Base-by-base conservation (phyloP, 1,284 basidiomycete genomes). In the Moesziomyces parantarcticus region DNA sequence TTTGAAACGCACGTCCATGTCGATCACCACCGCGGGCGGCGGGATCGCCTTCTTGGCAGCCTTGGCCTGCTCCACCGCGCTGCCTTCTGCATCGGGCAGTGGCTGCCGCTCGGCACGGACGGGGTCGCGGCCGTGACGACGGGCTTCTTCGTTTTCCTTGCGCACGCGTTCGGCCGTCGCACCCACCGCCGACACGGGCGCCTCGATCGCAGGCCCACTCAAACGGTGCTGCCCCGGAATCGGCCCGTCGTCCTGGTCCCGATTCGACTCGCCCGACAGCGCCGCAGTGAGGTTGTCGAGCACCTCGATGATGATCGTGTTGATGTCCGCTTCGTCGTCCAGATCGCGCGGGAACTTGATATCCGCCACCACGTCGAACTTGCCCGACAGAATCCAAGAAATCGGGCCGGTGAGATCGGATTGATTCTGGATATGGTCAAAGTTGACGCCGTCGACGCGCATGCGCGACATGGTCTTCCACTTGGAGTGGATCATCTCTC, bases 301-400 rank as follows among this genome's bases (percentile, higher is more conserved):
- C 61, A 98, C 92, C 84, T 97, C 93, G 43, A 89, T 92, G 14
- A 99, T 88, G 75, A 99, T 89, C n/a, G 89, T 91, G 29, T 84
- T 84, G 50, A 85, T 81, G 78, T 95, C 92, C 71, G 98, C 87
- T 70, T 91, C 90, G 51, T 91, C 90, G 54, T 89, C 87, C 10
- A 90, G 88, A 77, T 94, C 90, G 22, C 90, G 89, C 14, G 97
- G 95, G 85, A 99, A 97, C 81, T 95, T 94, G 85, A 99, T 94
- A 85, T 99, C 96, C 20, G 98, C 89, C 3, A 99, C 97, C 3
- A 94, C 58, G 80, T 99, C 96, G 32, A 97, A 89, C 85, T 96
- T 96, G 48, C 97, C 97, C 0, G 94, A 93, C 1, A 91, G 92
- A 71, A 99, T 94, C 96, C 97, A 99, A 5, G 93, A 93, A 64